These are phyloP conservation scores for Neocucurbitaria cava DNA, from an alignment of 2,329 filamentous ascomycete species.

Conservation along the genomic window DNA sequence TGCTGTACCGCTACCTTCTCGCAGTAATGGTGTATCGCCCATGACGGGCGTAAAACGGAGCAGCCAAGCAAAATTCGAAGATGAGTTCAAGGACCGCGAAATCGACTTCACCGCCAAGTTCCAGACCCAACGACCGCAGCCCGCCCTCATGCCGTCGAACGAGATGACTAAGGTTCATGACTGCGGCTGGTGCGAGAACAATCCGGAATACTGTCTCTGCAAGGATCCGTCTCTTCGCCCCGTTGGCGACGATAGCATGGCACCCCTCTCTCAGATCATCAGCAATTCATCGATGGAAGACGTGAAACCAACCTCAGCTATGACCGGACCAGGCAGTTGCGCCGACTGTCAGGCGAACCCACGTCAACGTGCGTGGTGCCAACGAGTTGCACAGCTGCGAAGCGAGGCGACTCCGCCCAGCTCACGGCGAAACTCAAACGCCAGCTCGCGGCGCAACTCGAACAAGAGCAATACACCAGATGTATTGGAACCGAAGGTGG, in stretches of 20 bases:
- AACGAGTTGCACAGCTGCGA: slow-evolving; percentile 40
- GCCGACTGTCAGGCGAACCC: slow-evolving; percentile 45
- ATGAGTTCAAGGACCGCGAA: slow-evolving; percentile 25
- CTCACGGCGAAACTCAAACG: no score
- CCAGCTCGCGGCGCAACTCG: slow-evolving; percentile 28
- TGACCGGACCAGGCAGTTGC: slow-evolving; percentile 42
- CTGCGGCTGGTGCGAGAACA: slow-evolving; percentile 44
- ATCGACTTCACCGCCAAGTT: slow-evolving; percentile 46
- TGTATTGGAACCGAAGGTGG: slow-evolving; percentile 36
- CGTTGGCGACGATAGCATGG: slow-evolving; percentile 17
- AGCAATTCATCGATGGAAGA: slow-evolving; percentile 6
- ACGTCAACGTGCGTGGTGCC: slow-evolving; percentile 44
- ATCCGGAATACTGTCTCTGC: slow-evolving; percentile 41
- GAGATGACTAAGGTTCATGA: slow-evolving; percentile 23
- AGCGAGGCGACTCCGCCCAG: slow-evolving; percentile 21
- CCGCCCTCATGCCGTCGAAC: slow-evolving; percentile 26
- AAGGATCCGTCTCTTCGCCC: slow-evolving; percentile 25
- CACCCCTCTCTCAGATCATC: slow-evolving; percentile 9
- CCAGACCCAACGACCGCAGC: slow-evolving; percentile 20
- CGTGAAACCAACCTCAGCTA: slow-evolving; percentile 8
- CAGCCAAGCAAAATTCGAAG: slow-evolving; percentile 5
- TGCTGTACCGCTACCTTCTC: slow-evolving; percentile 23
- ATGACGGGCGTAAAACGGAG: slow-evolving; percentile 24
- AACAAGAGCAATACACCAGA: slow-evolving; percentile 28
- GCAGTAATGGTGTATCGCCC: slow-evolving; percentile 10